These are phyloP conservation scores for Sonneratia alba DNA, from an alignment of 345 rosid species.

Conservation along the genomic window DNA sequence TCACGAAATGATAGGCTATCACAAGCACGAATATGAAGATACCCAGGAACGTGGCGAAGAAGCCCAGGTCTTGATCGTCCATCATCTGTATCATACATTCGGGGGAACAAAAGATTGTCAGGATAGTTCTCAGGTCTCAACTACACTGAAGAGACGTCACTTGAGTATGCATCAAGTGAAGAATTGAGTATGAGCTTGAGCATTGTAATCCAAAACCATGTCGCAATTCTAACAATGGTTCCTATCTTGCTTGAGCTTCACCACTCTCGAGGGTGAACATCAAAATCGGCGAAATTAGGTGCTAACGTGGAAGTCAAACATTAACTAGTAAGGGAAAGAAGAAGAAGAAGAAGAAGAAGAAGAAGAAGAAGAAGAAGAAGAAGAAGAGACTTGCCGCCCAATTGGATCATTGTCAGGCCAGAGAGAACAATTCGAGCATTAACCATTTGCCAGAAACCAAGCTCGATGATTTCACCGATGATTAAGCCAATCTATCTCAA, in stretches of 20 bases:
- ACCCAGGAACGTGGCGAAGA: constrained; percentile 71
- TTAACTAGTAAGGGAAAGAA: too few relatives aligned
- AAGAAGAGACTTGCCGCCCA: background rate
- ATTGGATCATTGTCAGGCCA: background rate
- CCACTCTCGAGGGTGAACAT: background rate
- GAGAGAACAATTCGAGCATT: background rate
- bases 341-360: too few relatives aligned
- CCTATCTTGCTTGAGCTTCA: too few relatives aligned
- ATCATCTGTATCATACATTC: constrained; percentile 43
- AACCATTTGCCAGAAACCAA: background rate
- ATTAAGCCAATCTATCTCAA: background rate
- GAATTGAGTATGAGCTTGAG: too few relatives aligned
- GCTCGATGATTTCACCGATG: background rate
- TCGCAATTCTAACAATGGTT: too few relatives aligned
- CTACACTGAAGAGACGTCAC: too few relatives aligned
- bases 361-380: too few relatives aligned
- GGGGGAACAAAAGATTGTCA: background rate
- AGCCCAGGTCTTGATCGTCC: constrained; percentile 64
- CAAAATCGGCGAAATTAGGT: background rate
- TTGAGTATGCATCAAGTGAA: background rate
- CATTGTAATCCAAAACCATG: too few relatives aligned
- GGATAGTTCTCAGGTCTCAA: background rate
- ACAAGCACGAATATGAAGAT: constrained; percentile 62
- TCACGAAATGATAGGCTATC: constrained; percentile 70
- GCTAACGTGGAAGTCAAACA: too few relatives aligned